phyloP scores from a whole-genome alignment of 2,329 filamentous ascomycete species.

The Emergomyces africanus region DNA sequence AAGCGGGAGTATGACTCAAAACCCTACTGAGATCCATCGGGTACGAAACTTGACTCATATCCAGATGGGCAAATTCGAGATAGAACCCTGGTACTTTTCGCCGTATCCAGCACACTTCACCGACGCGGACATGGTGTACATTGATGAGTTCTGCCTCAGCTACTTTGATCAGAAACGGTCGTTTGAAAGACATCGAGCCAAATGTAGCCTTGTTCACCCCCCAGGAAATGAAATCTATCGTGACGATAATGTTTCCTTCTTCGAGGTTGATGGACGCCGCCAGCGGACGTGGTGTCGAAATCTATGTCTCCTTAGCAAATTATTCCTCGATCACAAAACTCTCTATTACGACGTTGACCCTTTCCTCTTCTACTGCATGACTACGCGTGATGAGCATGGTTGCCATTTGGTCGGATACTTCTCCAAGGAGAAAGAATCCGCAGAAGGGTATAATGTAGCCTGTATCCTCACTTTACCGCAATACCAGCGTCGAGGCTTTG shows the following conservation, averaged over 20 bases:
- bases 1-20: conserved; percentile 96
- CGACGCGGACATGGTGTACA: conserved; percentile 80
- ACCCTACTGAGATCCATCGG: conserved; percentile 89
- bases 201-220: conserved; percentile 84
- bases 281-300: conserved; percentile 99
- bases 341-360: conserved; percentile 97
- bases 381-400: conserved; percentile 79
- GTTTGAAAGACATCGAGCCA: conserved; percentile 73
- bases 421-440: conserved; percentile 94
- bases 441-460: conserved; percentile 93
- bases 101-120: conserved; percentile 86
- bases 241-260: conserved; percentile 80
- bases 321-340: conserved; percentile 97
- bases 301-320: conserved; percentile 84
- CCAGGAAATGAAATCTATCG: conserved; percentile 98
- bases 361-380: conserved; percentile 94
- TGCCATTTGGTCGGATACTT: conserved; percentile 99
- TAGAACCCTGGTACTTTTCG: conserved; percentile 98
- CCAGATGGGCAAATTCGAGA: conserved; percentile 82
- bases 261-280: conserved; percentile 93
- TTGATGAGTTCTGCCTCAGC: conserved; percentile 92
- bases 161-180: conserved; percentile 78
- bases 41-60: conserved; percentile 90
- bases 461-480: conserved; percentile 96
- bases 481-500: conserved; percentile 90